phyloP scores from a whole-genome alignment of 2,329 filamentous ascomycete genomes.

The Rhexocercosporidium sp. region DNA sequence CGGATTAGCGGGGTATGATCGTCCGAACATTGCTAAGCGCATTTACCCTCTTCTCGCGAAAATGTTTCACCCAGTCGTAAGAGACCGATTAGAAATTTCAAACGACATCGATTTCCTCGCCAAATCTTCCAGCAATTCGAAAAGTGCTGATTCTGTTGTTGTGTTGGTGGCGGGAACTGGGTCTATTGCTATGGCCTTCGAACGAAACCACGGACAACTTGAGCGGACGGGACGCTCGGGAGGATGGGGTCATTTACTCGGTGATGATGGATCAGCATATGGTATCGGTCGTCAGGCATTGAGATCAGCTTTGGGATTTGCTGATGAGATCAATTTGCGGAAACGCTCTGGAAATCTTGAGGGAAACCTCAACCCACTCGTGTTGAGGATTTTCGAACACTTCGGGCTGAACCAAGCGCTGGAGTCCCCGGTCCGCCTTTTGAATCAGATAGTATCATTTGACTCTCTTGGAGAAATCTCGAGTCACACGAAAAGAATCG shows the following conservation, averaged over 20 bases:
- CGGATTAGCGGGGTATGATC: slow-evolving; percentile 3
- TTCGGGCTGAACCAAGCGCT: not conserved
- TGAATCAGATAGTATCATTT: not conserved
- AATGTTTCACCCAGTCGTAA: not conserved
- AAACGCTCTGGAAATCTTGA: too few species aligned
- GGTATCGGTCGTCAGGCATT: slow-evolving; percentile 42
- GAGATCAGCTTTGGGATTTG: not conserved
- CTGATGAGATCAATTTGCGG: not conserved
- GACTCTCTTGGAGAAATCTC: not conserved
- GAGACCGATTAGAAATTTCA: not conserved
- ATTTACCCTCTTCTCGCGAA: not conserved
- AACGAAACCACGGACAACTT: slow-evolving; percentile 31
- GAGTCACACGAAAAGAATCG: not conserved
- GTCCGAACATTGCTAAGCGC: not conserved
- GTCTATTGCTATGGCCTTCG: slow-evolving; percentile 49
- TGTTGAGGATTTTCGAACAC: not conserved
- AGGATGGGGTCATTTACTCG: slow-evolving; percentile 51
- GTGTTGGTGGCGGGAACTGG: slow-evolving; percentile 51
- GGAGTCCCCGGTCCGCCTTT: not conserved
- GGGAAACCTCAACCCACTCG: not conserved
- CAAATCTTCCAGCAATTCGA: not conserved
- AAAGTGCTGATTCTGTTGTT: not conserved
- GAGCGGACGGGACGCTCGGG: slow-evolving; percentile 44
- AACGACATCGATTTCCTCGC: slow-evolving; percentile 2
- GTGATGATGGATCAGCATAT: slow-evolving; percentile 51